Percentiles rank a stretch among this genome's conserved stretches.
These are phyloP conservation scores for Cladophialophora psammophila DNA, from an alignment of 2,329 filamentous ascomycete species.

Conservation along the genomic window DNA sequence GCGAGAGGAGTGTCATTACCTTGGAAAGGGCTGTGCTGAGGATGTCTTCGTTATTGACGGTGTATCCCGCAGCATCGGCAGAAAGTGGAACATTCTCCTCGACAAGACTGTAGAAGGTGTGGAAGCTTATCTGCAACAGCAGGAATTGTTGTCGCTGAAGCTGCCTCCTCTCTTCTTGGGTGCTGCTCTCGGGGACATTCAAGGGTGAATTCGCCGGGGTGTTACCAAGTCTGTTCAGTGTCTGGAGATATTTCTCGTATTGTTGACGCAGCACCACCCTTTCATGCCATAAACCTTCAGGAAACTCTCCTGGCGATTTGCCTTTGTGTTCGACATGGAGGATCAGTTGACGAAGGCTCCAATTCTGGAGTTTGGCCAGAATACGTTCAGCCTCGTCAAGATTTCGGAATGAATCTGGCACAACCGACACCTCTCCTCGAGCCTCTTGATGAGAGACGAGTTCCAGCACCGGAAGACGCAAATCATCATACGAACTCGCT, in stretches of 20 bases:
- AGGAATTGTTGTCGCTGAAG: slow-evolving; percentile 1
- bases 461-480: slow-evolving; percentile 28
- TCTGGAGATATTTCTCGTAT: slow-evolving; percentile 13
- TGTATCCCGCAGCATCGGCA: not conserved
- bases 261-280: slow-evolving; percentile 8
- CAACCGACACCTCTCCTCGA: not conserved
- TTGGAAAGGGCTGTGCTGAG: slow-evolving; percentile 1
- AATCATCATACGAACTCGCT: slow-evolving; percentile 36
- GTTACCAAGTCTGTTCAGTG: not conserved
- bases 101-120: slow-evolving; percentile 12
- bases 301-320: slow-evolving; percentile 14
- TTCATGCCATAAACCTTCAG: slow-evolving; percentile 10
- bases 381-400: slow-evolving; percentile 26
- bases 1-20: slow-evolving; percentile 1
- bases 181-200: not conserved
- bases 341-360: slow-evolving; percentile 38
- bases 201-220: not conserved
- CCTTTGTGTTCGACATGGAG: slow-evolving; percentile 29
- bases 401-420: slow-evolving; percentile 10
- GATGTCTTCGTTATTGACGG: not conserved
- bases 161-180: not conserved
- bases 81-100: slow-evolving; percentile 9
- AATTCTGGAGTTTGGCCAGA: slow-evolving; percentile 39
- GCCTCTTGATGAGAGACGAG: slow-evolving; percentile 23
- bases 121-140: slow-evolving; percentile 8